phyloP scores from a whole-genome alignment of 352 stramenopile species.

The Phytophthora melonis region DNA sequence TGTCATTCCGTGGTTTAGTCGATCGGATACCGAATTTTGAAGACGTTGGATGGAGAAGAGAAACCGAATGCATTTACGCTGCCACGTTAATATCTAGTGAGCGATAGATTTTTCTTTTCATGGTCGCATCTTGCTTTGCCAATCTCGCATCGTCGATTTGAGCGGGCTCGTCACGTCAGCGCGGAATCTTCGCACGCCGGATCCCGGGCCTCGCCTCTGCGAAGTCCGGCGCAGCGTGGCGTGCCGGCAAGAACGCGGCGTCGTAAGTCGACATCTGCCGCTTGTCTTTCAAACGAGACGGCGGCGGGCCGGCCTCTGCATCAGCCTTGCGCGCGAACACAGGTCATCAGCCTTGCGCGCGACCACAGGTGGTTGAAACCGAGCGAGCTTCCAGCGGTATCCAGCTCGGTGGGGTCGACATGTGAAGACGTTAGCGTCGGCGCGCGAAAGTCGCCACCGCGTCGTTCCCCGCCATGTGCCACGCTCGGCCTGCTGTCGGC shows the following conservation, averaged over 20 bases:
- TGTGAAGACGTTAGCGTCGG: constrained; percentile 13
- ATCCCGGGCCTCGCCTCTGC: constrained; percentile 7
- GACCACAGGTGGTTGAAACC: constrained; percentile 8
- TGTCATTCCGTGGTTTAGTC: not conserved
- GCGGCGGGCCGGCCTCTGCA: constrained; percentile 8
- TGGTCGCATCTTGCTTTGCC: constrained; percentile 11
- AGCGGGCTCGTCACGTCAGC: constrained; percentile 6
- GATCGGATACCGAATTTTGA: constrained; percentile 19
- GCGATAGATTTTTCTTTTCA: constrained; percentile 29
- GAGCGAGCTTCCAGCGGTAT: constrained; percentile 1
- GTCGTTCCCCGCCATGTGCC: constrained; percentile 33
- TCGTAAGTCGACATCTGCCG: constrained; percentile 25
- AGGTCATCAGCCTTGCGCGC: too few species aligned
- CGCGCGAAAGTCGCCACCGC: constrained; percentile 17
- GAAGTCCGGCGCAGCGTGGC: constrained; percentile 15
- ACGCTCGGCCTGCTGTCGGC: constrained; percentile 19
- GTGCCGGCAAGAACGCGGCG: constrained; percentile 21
- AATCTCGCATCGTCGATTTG: constrained; percentile 28
- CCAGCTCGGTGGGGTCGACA: constrained; percentile 34
- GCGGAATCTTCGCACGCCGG: not conserved
- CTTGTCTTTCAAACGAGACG: constrained; percentile 28
- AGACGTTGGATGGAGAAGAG: constrained; percentile 11
- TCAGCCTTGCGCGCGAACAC: too few species aligned
- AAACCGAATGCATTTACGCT: constrained; percentile 25
- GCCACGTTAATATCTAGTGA: constrained; percentile 27